Conservation (phyloP, 306 rosid genomes). For the Senna siamea region DNA sequence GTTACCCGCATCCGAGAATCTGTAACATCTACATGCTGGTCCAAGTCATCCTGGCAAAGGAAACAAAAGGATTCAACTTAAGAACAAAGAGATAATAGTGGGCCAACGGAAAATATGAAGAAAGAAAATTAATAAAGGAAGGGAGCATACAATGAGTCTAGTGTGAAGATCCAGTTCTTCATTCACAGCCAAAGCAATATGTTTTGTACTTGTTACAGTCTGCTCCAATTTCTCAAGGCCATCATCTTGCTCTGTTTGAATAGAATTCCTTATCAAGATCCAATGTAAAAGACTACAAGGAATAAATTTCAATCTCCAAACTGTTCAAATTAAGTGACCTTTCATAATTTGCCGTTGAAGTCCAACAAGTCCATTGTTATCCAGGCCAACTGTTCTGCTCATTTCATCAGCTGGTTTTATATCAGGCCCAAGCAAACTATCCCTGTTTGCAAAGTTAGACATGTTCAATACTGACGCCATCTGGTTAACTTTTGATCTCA, state of each 20-base stretch:
- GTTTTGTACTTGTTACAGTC: constrained; percentile 91
- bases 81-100: constrained; percentile 21
- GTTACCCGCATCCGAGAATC: constrained; percentile 91
- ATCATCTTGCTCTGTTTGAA: constrained; percentile 90
- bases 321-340: constrained; percentile 57
- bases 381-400: constrained; percentile 81
- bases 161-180: constrained; percentile 94
- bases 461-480: constrained; percentile 88
- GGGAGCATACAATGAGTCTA: constrained; percentile 78
- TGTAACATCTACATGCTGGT: constrained; percentile 84
- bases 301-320: constrained; percentile 15
- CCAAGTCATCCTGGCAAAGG: constrained; percentile 88
- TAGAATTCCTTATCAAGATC: constrained; percentile 40
- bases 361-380: constrained; percentile 85
- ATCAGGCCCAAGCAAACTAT: constrained; percentile 93
- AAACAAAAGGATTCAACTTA: constrained; percentile 22
- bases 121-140: constrained; percentile 17
- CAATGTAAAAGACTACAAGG: constrained; percentile 32
- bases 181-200: constrained; percentile 96
- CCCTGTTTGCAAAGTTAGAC: constrained; percentile 88
- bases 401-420: constrained; percentile 74
- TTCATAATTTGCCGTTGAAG: constrained; percentile 89
- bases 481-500: constrained; percentile 82
- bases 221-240: constrained; percentile 96
- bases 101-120: neutral